Percentiles rank a stretch among this genome's conserved stretches.
phyloP scores from a whole-genome alignment of 225 moss, liverwort and hornwort species.

The Marchantia paleacea region DNA sequence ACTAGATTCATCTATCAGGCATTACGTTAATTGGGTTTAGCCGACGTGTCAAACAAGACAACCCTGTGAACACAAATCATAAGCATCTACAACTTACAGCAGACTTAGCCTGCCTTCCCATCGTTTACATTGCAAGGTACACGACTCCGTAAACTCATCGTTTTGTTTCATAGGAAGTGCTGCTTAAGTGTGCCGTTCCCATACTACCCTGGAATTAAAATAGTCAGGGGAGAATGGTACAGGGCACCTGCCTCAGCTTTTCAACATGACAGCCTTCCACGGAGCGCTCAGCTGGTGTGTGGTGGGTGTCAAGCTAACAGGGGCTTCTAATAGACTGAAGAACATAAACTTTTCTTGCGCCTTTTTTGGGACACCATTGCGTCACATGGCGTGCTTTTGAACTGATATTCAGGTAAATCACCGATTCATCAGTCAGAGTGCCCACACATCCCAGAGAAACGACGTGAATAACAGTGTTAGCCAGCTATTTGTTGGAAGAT shows the following conservation, averaged over 20 bases:
- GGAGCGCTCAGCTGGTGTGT: not conserved
- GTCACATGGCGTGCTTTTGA: slow-evolving; percentile 4
- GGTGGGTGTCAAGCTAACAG: not conserved
- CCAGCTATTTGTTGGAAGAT: slow-evolving; percentile 11
- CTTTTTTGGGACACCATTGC: not conserved
- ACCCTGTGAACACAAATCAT: not conserved
- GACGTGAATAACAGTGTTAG: not conserved
- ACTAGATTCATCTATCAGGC: slow-evolving; percentile 5
- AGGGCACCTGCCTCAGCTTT: slow-evolving; percentile 21
- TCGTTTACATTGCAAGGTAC: slow-evolving; percentile 5
- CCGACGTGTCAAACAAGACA: not conserved
- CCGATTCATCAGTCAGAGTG: slow-evolving; percentile 4
- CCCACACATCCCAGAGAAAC: slow-evolving; percentile 2
- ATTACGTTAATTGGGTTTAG: not conserved
- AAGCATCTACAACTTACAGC: not conserved
- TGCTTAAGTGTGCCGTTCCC: slow-evolving; percentile 16
- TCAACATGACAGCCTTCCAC: slow-evolving; percentile 14
- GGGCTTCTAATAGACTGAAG: slow-evolving; percentile 17
- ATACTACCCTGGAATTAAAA: slow-evolving; percentile 21
- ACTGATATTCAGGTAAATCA: not conserved
- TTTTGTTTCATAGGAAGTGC: slow-evolving; percentile 8
- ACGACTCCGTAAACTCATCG: slow-evolving; percentile 4
- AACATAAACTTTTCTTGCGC: slow-evolving; percentile 3
- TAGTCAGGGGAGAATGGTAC: slow-evolving; percentile 21
- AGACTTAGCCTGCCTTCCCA: slow-evolving; percentile 2